Base-by-base conservation (phyloP, 495 filamentous ascomycete genomes). In the Neurospora sp. region DNA sequence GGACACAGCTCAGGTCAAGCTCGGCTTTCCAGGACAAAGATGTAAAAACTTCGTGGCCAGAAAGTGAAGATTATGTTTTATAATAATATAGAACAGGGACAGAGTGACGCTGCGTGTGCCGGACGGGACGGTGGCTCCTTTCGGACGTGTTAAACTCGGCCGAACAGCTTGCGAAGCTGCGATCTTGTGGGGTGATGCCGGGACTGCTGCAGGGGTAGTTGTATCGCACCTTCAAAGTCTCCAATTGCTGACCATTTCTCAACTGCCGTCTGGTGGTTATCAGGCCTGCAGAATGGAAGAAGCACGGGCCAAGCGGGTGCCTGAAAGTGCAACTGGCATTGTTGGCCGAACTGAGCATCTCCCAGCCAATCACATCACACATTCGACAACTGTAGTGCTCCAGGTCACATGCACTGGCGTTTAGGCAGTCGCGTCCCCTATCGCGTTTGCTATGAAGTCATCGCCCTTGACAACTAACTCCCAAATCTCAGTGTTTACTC, bases 361-460 rank as follows among this genome's bases (percentile, higher is more conserved):
- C 5, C 20, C 8, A 54, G 70, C 72, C 74, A 74, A 75, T 73
- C 72, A 41, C 48, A 62, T 73, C 66, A 69, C 72, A 39, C 37
- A 16, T 10, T 72, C 38, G 70, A 35, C 40, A 69, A 27, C 10
- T 62, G 18, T 31, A 5, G 41, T 14, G 35, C 66, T 27, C 31
- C 69, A 40, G 66, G 69, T 77, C 76, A 77, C 76, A 74, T 77
- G 76, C 40, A 73, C 62, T 77, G 75, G 76, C 73, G 76, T 76
- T 76, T 77, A 79, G 78, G 77, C 77, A 76, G 78, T 69, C 78
- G 77, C 77, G 78, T 74, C 74, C 69, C 37, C 38, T 62, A 73
- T 54, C 74, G 74, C 74, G 73, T 54, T 69, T 37, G 40, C 35
- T 5, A 16, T 40, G 39, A 75, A 54, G 44, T 41, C 59, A 70